Base-by-base conservation (phyloP, 2,329 filamentous ascomycete genomes). In the Sporothrix euskadiensis region DNA sequence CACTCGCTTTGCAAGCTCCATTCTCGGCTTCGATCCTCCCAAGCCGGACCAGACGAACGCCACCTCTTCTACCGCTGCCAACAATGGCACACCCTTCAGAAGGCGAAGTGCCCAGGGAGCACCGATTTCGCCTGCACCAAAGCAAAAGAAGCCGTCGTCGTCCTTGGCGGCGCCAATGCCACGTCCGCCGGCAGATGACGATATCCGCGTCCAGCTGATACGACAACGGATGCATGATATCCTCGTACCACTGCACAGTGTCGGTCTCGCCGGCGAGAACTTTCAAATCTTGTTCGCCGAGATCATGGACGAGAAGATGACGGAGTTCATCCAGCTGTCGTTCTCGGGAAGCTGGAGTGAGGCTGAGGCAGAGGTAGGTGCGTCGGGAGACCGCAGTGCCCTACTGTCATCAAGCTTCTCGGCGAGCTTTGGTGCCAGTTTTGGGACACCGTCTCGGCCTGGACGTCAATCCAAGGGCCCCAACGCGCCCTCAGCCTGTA, bases 271-370 rank as follows among this genome's bases (percentile, higher is more conserved):
- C 0, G 91, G 90, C 35, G 89, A 92, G 77, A 85, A 83, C 68
- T 92, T 92, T 70, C 90, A 94, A 78, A 86, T 91, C 41, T 84
- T 92, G 49, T 91, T 94, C 78, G 92, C 91, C 19, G 89, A 91
- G 79, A 85, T 91, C 35, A 90, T 94, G 85, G 87, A 93, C 78
- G 82, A 83, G 49, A 84, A 90, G 74, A 89, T 94, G 84, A 85
- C 86, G 59, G 83, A 86, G 14, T 91, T 90, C 77, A 87, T 94
- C 56, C 83, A 83, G 54, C 84, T 85, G 68, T 87, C 87, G 7
- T 93, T 90, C 78, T 84, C 88, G 73, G 88, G 90, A 2, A 85
- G 89, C 66, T 94, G 92, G 89, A 76, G 78, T n/a, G 77, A 79
- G 75, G 14, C 26, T 0, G 52, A 41, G 14, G 66, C 49, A 9